Evolutionary conservation across 2,329 filamentous ascomycete genomes (phyloP).

Genomic region (Fusarium fracticaudum): DNA sequence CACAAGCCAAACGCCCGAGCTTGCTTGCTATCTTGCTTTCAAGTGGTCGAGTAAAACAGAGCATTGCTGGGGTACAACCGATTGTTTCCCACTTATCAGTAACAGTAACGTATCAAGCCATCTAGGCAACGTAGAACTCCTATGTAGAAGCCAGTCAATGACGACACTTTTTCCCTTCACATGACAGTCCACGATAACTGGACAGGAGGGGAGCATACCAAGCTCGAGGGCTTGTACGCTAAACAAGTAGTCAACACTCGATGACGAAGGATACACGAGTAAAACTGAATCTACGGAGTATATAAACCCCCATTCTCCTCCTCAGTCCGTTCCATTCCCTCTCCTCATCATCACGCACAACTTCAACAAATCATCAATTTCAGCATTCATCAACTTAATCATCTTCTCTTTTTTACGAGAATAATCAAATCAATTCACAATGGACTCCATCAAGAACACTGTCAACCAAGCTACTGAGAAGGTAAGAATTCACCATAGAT

Average conservation of each 20-base stretch:
- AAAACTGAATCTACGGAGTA: too few species aligned
- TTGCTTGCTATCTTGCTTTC: neutral
- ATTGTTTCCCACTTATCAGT: neutral
- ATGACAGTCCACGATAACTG: slow-evolving; percentile 20
- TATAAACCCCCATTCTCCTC: slow-evolving; percentile 31
- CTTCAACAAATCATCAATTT: slow-evolving; percentile 4
- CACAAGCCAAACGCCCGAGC: slow-evolving; percentile 10
- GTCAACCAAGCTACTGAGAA: slow-evolving; percentile 57
- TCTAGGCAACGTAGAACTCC: slow-evolving; percentile 11
- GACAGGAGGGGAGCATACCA: neutral
- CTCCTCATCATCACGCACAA: slow-evolving; percentile 19
- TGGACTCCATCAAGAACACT: slow-evolving; percentile 67
- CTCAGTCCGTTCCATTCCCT: neutral
- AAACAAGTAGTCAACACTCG: slow-evolving; percentile 7
- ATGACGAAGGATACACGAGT: slow-evolving; percentile 8
- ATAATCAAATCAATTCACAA: slow-evolving; percentile 46
- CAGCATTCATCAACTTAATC: slow-evolving; percentile 10
- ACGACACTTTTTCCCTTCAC: slow-evolving; percentile 33
- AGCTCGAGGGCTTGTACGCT: neutral
- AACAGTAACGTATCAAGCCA: neutral
- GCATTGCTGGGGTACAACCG: slow-evolving; percentile 3
- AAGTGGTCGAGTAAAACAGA: slow-evolving; percentile 1
- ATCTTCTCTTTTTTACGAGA: neutral
- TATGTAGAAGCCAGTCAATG: slow-evolving; percentile 28
- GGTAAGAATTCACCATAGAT: neutral